Base-by-base conservation (phyloP, 768 basidiomycete species). In the Strobilomyces echinocephalus region DNA sequence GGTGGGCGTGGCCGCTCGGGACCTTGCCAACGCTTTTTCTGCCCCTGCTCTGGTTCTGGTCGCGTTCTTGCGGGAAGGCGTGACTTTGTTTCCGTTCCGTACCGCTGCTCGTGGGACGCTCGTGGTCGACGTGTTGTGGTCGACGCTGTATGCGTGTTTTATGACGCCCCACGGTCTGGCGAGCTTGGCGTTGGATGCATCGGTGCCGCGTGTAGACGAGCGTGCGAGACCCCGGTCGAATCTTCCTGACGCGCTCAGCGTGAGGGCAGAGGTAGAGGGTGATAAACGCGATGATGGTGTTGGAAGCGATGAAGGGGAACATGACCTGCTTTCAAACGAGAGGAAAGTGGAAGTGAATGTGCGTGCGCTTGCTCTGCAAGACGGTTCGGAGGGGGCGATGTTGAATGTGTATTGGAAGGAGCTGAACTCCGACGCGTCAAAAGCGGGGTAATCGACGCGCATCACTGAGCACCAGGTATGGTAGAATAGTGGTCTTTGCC, bases 351-450 rank as follows among this genome's bases (percentile, higher is more conserved):
- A 24, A 3, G 9, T 12, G 8, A 14, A 28, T 8, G 21, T 38
- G 20, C 2, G 21, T 52, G 10, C 14, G 21, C 46, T 62, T 65
- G 57, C 41, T 54, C 49, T 65, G 40, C 64, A 60, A 55, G 49
- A 15, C 55, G 52, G 53, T 35, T 46, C 21, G 33, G 31, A 9
- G 15, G 20, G 21, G n/a, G 20, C 8, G 40, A 18, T 39, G 39
- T 20, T 39, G 39, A 10, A 18, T 39, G n/a, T 21, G 16, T n/a
- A n/a, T n/a, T n/a, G n/a, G n/a, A n/a, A n/a, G n/a, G n/a, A n/a
- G n/a, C n/a, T n/a, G n/a, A n/a, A n/a, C n/a, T n/a, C n/a, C n/a
- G n/a, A n/a, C n/a, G n/a, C n/a, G n/a, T n/a, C n/a, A n/a, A n/a
- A n/a, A n/a, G n/a, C n/a, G n/a, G n/a, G n/a, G n/a, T n/a, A n/a